Evolutionary conservation across 129 eudicot species (phyloP).

Genomic region (Chrysanthemum lavandulifolium): DNA sequence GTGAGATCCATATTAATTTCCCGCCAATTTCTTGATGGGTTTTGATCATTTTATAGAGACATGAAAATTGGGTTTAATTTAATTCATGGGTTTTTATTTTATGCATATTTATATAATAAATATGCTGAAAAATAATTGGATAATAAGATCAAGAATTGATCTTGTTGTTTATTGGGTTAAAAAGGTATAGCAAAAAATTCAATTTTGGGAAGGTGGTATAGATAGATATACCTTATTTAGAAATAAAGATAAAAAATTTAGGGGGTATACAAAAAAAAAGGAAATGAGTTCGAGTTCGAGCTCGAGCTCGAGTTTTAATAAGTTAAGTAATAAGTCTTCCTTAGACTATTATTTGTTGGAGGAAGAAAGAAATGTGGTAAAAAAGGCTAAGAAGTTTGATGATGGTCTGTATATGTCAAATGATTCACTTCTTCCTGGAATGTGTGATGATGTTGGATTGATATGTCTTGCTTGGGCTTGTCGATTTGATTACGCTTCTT

Average conservation of each 20-base stretch:
- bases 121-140: constrained; percentile 16
- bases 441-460: constrained; percentile 56
- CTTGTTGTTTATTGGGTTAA: constrained; percentile 7
- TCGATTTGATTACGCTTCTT: constrained; percentile 56
- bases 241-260: background rate
- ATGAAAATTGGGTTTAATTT: background rate
- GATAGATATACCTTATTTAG: constrained; percentile 13
- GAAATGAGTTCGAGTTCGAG: background rate
- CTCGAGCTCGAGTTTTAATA: background rate
- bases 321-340: constrained; percentile 18
- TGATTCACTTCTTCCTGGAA: constrained; percentile 54
- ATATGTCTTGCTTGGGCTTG: constrained; percentile 52
- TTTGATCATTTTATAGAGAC: constrained; percentile 1
- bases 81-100: constrained; percentile 8
- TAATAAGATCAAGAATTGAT: constrained; percentile 17
- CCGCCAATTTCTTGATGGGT: constrained; percentile 12
- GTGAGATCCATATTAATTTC: constrained; percentile 24
- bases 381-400: background rate
- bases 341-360: constrained; percentile 28
- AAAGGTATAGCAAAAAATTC: constrained; percentile 25
- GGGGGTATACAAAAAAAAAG: constrained; percentile 2
- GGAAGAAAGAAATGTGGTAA: constrained; percentile 22
- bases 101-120: constrained; percentile 8
- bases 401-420: background rate
- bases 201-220: constrained; percentile 13